These are phyloP conservation scores for Cryphonectria nitschkei DNA, from an alignment of 2,329 filamentous ascomycete species.

Conservation along the genomic window DNA sequence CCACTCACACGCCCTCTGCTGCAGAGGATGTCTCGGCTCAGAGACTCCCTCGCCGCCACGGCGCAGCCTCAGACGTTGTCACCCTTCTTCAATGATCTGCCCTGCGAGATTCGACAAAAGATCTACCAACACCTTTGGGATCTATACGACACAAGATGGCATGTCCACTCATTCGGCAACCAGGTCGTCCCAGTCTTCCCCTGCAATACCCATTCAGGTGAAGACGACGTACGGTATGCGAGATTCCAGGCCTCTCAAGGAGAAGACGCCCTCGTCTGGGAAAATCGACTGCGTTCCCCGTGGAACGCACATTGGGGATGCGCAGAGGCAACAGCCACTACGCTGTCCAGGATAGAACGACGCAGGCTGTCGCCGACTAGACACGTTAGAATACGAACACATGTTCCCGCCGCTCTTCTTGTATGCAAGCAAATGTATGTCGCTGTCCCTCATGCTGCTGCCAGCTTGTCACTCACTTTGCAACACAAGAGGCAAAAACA, in stretches of 20 bases:
- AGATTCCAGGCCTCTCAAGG: conserved; percentile 21
- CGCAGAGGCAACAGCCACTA: conserved; percentile 21
- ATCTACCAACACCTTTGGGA: conserved; percentile 38
- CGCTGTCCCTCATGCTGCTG: too few relatives aligned
- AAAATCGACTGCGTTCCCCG: conserved; percentile 22
- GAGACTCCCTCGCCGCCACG: conserved; percentile 39
- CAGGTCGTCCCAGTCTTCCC: conserved; percentile 25
- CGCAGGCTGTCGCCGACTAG: conserved; percentile 12
- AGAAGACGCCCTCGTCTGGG: conserved; percentile 23
- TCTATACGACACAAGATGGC: conserved; percentile 30
- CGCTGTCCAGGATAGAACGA: conserved; percentile 10
- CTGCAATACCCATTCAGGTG: conserved; percentile 30
- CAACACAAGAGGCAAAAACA: neutral
- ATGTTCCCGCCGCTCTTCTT: conserved; percentile 28
- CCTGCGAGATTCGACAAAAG: conserved; percentile 38
- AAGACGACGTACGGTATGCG: conserved; percentile 24
- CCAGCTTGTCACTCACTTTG: neutral
- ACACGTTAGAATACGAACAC: neutral
- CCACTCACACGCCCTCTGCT: neutral
- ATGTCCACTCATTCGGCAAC: conserved; percentile 28
- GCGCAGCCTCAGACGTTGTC: conserved; percentile 50
- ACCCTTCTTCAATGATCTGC: conserved; percentile 36
- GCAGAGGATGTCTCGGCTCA: conserved; percentile 34
- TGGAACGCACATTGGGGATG: conserved; percentile 29
- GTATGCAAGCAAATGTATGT: conserved; percentile 37